phyloP scores from a whole-genome alignment of 2,329 filamentous ascomycete species.

The Akanthomyces lecanii region DNA sequence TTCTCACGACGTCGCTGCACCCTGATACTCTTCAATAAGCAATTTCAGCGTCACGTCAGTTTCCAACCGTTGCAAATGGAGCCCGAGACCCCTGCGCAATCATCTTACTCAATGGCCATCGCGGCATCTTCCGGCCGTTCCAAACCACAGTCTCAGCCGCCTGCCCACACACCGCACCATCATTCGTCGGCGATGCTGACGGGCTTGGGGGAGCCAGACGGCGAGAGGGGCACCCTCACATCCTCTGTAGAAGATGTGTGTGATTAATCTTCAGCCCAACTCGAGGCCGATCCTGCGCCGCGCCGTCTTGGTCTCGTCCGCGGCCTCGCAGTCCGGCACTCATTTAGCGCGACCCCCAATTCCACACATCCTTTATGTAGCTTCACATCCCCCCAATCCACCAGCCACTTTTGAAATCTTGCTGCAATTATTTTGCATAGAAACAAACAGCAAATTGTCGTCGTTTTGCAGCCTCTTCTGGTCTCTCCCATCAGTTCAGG shows the following conservation, averaged over 20 bases:
- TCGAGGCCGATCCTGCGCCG: neutral
- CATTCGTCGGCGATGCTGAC: slow-evolving; percentile 2
- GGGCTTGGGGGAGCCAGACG: neutral
- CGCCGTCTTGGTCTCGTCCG: slow-evolving; percentile 7
- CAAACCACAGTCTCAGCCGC: neutral
- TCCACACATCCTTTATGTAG: slow-evolving; percentile 6
- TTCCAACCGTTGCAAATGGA: neutral
- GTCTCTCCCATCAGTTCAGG: neutral
- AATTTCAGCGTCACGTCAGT: neutral
- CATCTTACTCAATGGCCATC: slow-evolving; percentile 2
- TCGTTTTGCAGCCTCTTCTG: neutral
- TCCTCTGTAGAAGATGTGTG: neutral
- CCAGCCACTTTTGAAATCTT: neutral
- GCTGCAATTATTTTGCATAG: neutral
- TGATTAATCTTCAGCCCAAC: neutral
- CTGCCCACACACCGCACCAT: neutral
- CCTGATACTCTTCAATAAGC: slow-evolving; percentile 26
- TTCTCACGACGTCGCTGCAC: neutral
- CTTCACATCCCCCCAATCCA: neutral
- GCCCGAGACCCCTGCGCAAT: neutral
- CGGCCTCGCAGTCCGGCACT: neutral
- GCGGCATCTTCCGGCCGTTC: neutral
- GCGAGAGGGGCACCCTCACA: neutral
- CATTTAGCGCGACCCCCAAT: slow-evolving; percentile 6
- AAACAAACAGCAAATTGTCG: neutral